Evolutionary conservation across 352 stramenopile species (phyloP).

Genomic region (Aphanomyces stellatus): DNA sequence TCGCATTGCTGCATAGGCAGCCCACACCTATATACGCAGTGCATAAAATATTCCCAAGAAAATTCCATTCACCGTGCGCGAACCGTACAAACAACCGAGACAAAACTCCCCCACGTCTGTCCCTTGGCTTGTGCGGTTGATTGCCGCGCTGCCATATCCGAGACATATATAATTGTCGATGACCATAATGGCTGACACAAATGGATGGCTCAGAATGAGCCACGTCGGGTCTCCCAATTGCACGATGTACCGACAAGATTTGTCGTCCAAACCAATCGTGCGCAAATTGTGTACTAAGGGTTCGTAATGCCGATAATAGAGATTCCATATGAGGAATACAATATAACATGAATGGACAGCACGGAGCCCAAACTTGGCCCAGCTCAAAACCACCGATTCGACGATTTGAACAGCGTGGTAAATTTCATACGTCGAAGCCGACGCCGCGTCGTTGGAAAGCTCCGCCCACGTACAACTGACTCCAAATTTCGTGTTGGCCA

Average conservation of each 20-base stretch:
- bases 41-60: background rate
- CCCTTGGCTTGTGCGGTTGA: background rate
- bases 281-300: background rate
- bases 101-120: background rate
- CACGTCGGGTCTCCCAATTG: background rate
- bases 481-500: too few species aligned
- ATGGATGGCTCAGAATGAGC: background rate
- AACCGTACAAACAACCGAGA: background rate
- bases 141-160: background rate
- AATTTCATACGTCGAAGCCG: too few species aligned
- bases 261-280: background rate
- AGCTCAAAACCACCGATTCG: background rate
- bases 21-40: background rate
- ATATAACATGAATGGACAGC: background rate
- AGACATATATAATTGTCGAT: background rate
- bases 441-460: too few species aligned
- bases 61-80: background rate
- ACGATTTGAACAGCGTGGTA: background rate
- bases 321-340: background rate
- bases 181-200: background rate
- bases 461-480: background rate
- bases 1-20: background rate
- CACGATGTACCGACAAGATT: background rate
- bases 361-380: background rate
- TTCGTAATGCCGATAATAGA: background rate